phyloP scores from a whole-genome alignment of 495 filamentous ascomycete genomes.

The Bacidia rubella region DNA sequence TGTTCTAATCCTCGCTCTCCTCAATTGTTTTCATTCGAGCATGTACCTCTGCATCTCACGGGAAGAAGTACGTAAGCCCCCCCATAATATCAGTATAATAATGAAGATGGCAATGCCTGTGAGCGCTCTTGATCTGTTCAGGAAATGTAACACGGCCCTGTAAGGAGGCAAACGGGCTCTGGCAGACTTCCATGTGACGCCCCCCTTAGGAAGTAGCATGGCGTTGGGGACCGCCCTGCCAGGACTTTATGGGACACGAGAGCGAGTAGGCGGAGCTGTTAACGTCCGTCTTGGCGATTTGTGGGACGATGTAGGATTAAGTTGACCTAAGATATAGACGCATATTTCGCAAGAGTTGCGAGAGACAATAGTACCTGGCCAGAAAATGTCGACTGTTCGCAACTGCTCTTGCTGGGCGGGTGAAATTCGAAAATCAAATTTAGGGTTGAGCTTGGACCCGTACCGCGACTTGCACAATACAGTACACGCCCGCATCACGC shows the following conservation, averaged over 20 bases:
- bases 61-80: slow-evolving; percentile 67
- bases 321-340: neutral
- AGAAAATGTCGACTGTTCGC: neutral
- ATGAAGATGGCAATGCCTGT: slow-evolving; percentile 58
- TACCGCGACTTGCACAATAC: neutral
- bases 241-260: too few species aligned
- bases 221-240: slow-evolving; percentile 12
- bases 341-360: neutral
- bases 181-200: slow-evolving; percentile 86
- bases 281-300: too few species aligned
- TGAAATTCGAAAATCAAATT: neutral
- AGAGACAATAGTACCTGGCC: neutral
- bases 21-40: neutral
- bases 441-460: neutral
- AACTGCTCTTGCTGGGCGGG: neutral
- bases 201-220: slow-evolving; percentile 78
- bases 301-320: too few species aligned
- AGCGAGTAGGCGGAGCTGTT: too few species aligned
- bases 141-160: slow-evolving; percentile 60
- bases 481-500: neutral
- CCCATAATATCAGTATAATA: slow-evolving; percentile 76
- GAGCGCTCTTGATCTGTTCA: slow-evolving; percentile 69
- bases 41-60: slow-evolving; percentile 79
- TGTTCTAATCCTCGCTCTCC: neutral
- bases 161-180: slow-evolving; percentile 68